phyloP scores from a whole-genome alignment of 495 filamentous ascomycete species.

The Hapsidospora chrysogenum region DNA sequence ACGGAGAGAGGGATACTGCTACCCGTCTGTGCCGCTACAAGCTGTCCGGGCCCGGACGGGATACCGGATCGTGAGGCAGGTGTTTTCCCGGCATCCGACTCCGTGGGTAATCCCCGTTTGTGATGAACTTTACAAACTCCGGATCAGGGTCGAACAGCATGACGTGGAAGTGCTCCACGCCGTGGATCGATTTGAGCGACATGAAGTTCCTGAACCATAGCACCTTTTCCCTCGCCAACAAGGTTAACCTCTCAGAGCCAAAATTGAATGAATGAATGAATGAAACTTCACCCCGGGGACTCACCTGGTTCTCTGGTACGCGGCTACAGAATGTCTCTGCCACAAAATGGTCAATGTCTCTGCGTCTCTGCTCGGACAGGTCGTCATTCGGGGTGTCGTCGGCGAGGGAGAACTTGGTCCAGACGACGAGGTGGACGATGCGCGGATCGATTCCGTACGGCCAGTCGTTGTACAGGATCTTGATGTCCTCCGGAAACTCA shows the following conservation, averaged over 20 bases:
- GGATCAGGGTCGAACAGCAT: constrained; percentile 65
- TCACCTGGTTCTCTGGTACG: constrained; percentile 24
- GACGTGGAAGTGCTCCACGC: constrained; percentile 92
- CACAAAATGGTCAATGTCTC: constrained; percentile 53
- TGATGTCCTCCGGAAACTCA: constrained; percentile 42
- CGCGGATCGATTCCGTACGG: constrained; percentile 63
- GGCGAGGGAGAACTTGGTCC: constrained; percentile 65
- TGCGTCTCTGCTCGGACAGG: constrained; percentile 42
- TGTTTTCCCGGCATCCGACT: too few relatives aligned
- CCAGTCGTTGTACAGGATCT: constrained; percentile 78
- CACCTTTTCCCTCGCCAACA: constrained; percentile 33
- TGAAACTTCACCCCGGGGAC: constrained; percentile 6
- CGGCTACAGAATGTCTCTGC: constrained; percentile 36
- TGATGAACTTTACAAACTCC: constrained; percentile 53
- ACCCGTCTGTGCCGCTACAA: too few relatives aligned
- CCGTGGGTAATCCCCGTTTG: too few relatives aligned
- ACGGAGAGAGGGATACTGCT: too few relatives aligned
- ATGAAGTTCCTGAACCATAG: constrained; percentile 89
- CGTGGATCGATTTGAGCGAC: constrained; percentile 59
- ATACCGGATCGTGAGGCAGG: too few relatives aligned
- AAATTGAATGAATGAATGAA: background rate
- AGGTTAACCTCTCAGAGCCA: background rate
- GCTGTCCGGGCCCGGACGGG: too few relatives aligned
- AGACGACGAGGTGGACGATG: constrained; percentile 73
- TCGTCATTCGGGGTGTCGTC: constrained; percentile 50